These are phyloP conservation scores for Postia placenta DNA, from an alignment of 768 basidiomycete species.

Conservation along the genomic window DNA sequence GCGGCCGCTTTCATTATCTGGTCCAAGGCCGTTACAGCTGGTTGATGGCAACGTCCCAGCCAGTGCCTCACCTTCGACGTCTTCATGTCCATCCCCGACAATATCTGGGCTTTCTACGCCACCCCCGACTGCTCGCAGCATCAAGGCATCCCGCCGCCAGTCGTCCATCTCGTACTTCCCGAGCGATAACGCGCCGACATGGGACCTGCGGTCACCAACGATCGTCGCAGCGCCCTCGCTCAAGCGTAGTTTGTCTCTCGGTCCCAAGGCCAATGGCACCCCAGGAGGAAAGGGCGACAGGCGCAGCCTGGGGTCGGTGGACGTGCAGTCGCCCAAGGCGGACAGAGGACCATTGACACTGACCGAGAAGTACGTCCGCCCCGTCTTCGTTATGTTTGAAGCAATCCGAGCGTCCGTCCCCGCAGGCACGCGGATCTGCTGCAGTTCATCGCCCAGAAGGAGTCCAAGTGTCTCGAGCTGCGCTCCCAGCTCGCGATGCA, in stretches of 20 bases:
- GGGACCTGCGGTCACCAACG: slow-evolving; percentile 20
- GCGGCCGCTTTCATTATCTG: slow-evolving; percentile 15
- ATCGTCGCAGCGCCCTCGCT: slow-evolving; percentile 9
- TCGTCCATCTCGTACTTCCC: slow-evolving; percentile 50
- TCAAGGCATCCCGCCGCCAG: slow-evolving; percentile 34
- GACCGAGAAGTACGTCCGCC: slow-evolving; percentile 57
- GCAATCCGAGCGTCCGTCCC: neutral
- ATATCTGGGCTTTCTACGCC: slow-evolving; percentile 18
- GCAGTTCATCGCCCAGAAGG: slow-evolving; percentile 84
- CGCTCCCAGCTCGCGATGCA: slow-evolving; percentile 67
- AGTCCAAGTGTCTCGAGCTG: slow-evolving; percentile 76
- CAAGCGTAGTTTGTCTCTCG: slow-evolving; percentile 19
- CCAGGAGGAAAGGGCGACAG: slow-evolving; percentile 21
- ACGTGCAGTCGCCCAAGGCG: slow-evolving; percentile 6
- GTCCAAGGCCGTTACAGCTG: slow-evolving; percentile 45
- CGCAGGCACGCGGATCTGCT: slow-evolving; percentile 77
- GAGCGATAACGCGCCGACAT: slow-evolving; percentile 22
- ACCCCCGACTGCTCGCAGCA: slow-evolving; percentile 15
- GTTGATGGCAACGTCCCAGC: slow-evolving; percentile 27
- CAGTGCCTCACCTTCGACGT: slow-evolving; percentile 19
- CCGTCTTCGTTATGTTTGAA: neutral
- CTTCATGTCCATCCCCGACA: slow-evolving; percentile 20
- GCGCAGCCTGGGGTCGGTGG: slow-evolving; percentile 21
- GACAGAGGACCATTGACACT: slow-evolving; percentile 46
- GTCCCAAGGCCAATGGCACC: slow-evolving; percentile 4